phyloP scores from a whole-genome alignment of 495 filamentous ascomycete genomes.

The Lasiosphaeria hispida region DNA sequence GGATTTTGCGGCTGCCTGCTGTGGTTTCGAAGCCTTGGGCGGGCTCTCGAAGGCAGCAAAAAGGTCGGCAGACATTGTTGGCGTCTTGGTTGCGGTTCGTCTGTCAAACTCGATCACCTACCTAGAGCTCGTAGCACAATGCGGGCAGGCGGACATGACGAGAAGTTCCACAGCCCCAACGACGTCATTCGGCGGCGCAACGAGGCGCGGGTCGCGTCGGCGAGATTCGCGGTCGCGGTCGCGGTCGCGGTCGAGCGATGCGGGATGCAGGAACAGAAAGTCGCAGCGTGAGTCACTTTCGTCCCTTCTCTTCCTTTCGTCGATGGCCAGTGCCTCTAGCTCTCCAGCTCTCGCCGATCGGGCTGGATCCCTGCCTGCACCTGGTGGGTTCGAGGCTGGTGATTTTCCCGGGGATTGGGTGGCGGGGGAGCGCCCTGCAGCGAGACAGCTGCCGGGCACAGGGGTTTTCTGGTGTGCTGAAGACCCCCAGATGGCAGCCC shows the following conservation, averaged over 20 bases:
- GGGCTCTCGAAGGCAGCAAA: constrained; percentile 65
- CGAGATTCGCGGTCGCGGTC: neutral
- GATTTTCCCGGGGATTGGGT: constrained; percentile 2
- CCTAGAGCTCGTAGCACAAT: neutral
- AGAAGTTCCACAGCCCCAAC: too few species aligned
- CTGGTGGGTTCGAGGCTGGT: constrained; percentile 14
- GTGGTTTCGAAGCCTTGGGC: constrained; percentile 24
- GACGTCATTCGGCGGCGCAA: neutral
- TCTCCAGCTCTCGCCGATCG: neutral
- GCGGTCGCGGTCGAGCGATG: neutral
- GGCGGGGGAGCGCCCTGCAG: constrained; percentile 5
- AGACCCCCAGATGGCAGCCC: neutral
- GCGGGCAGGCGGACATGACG: too few species aligned
- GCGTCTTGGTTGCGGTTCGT: neutral
- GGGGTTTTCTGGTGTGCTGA: neutral
- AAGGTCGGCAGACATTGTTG: constrained; percentile 70
- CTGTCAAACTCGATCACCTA: neutral
- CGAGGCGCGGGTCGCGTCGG: neutral
- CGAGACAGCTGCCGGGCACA: constrained; percentile 1
- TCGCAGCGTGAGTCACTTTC: neutral
- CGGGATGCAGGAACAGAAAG: neutral
- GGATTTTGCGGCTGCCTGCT: constrained; percentile 13
- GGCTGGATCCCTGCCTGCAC: constrained; percentile 1
- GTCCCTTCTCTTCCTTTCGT: neutral
- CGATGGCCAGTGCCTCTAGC: neutral